Evolutionary conservation across 1,284 basidiomycete genomes (phyloP), one percentile per base, ranked within the genome.

Genomic region (Cutaneotrichosporon cavernicola): DNA sequence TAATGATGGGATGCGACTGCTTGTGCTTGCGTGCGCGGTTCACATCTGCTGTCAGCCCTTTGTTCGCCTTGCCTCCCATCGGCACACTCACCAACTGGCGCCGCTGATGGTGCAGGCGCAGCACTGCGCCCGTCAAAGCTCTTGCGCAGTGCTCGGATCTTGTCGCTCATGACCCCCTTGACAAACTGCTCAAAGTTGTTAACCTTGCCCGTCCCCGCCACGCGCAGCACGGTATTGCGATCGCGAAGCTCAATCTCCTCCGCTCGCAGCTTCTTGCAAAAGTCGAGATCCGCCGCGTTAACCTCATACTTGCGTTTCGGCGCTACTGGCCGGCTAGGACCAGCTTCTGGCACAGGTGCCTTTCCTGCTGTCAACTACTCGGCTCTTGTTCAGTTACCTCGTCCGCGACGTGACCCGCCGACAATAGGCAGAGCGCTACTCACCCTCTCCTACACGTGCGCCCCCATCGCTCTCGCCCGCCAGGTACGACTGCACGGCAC

Each of bases 401-500:
- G 34, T 13, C 11, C 7, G 11, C 5, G 34, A 8, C 8, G 34
- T 3, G 34, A 13, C 8, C 34, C 34, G 34, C 7, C 34, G 34
- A 36, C 34, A 36, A 36, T 8, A 36, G 34, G 11, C 1, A 5
- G 34, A 36, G 11, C 34, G 7, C 34, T 26, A 80, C 87, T 72
- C 70, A 89, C 89, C 83, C 69, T 74, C 70, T 51, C 86, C 81
- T 18, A 88, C 85, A 66, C 87, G 81, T 26, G 85, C 84, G 0
- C 79, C 73, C 0, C 84, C 82, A 68, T 85, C 86, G 21, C 61
- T 63, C 32, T 68, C 67, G 5, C 90, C 90, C 68, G 89, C 86
- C 58, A 97, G 76, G 86, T 89, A 96, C 62, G 93, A 91, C 31
- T 91, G 86, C 0, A 95, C 86, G 47, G 83, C 84, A 80, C 90